These are phyloP conservation scores for Penicillium canescens DNA, from an alignment of 495 filamentous ascomycete genomes.

Conservation along the genomic window DNA sequence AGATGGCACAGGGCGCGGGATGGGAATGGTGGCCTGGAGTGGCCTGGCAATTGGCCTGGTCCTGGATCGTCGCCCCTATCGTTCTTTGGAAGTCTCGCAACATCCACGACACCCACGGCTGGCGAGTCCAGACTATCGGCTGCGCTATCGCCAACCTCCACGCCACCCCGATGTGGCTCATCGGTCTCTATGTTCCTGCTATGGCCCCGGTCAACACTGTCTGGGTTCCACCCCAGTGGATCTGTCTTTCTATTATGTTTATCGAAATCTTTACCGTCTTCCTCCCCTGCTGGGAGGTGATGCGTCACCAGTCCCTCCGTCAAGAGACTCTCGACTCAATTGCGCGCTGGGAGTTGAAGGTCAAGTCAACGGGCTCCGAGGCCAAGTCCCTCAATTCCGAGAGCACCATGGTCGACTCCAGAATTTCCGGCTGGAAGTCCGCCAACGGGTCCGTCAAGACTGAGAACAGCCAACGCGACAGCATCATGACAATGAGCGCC, in stretches of 20 bases:
- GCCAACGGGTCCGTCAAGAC: conserved; percentile 28
- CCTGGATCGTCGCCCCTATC: conserved; percentile 56
- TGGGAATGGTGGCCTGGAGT: conserved; percentile 71
- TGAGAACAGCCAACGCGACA: conserved; percentile 27
- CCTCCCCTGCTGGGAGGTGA: conserved; percentile 56
- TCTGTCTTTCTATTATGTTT: conserved; percentile 52
- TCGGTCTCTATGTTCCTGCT: conserved; percentile 56
- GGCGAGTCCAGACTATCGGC: conserved; percentile 64
- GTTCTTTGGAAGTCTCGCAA: conserved; percentile 45
- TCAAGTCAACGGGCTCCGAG: conserved; percentile 24
- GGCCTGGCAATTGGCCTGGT: conserved; percentile 64
- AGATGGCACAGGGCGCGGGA: conserved; percentile 45
- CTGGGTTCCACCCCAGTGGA: conserved; percentile 59
- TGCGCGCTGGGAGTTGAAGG: conserved; percentile 33
- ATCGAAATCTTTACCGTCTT: conserved; percentile 56
- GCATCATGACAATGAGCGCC: conserved; percentile 57
- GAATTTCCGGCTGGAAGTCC: conserved; percentile 37
- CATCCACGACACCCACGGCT: conserved; percentile 66
- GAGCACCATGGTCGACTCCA: conserved; percentile 32
- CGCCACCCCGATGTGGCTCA: conserved; percentile 67
- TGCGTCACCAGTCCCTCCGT: conserved; percentile 47
- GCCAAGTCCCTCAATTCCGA: conserved; percentile 29
- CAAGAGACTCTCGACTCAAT: conserved; percentile 40
- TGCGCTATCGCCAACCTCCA: conserved; percentile 61
- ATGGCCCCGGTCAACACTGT: conserved; percentile 56